Percentiles rank a stretch among this genome's conserved stretches.
phyloP scores from a whole-genome alignment of 2,329 filamentous ascomycete genomes.

The Coniochaeta sp. region DNA sequence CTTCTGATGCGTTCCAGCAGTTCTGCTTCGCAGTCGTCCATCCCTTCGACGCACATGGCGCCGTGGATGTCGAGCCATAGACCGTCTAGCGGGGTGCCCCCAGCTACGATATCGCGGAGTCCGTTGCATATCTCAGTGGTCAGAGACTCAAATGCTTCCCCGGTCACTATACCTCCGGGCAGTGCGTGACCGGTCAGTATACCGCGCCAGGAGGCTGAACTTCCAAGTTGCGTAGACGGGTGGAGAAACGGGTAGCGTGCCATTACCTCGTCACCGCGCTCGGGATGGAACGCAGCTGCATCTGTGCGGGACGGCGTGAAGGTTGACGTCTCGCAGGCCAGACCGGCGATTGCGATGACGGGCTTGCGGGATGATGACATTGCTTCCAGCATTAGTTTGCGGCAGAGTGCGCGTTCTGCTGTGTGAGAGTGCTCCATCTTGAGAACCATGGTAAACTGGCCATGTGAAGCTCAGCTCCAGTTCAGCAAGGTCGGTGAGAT shows the following conservation, averaged over 20 bases:
- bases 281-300: slow-evolving; percentile 41
- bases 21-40: slow-evolving; percentile 41
- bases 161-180: slow-evolving; percentile 39
- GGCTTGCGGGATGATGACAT: slow-evolving; percentile 17
- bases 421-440: neutral
- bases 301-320: slow-evolving; percentile 43
- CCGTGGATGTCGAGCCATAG: slow-evolving; percentile 51
- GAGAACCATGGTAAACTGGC: too few relatives aligned
- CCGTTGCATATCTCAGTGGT: slow-evolving; percentile 31
- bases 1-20: slow-evolving; percentile 36
- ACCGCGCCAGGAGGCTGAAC: slow-evolving; percentile 40
- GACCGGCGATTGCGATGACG: slow-evolving; percentile 42
- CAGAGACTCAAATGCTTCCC: slow-evolving; percentile 37
- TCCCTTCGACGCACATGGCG: slow-evolving; percentile 44
- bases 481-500: too few relatives aligned
- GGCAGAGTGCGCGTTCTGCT: neutral
- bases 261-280: slow-evolving; percentile 33
- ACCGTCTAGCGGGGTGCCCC: slow-evolving; percentile 29
- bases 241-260: slow-evolving; percentile 38
- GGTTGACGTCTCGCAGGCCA: slow-evolving; percentile 47
- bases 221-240: slow-evolving; percentile 29
- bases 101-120: slow-evolving; percentile 27
- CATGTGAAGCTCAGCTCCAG: neutral
- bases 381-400: neutral
- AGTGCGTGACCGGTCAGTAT: slow-evolving; percentile 44